Base-by-base conservation (phyloP, 306 rosid genomes). In the Acmispon strigosus region DNA sequence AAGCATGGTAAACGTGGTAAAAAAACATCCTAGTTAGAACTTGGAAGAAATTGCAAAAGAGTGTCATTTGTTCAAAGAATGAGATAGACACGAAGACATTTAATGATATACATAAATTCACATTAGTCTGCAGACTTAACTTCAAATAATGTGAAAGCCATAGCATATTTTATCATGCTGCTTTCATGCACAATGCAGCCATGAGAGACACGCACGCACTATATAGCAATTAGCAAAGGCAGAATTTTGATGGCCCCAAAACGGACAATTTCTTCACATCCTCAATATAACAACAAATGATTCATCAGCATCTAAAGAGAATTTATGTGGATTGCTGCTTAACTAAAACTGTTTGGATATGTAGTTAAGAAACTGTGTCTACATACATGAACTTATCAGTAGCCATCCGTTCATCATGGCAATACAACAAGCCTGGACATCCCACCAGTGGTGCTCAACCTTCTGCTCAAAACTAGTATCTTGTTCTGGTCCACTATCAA, bases 351-450 rank as follows among this genome's bases (percentile, higher is more conserved):
- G 43, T 29, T 62, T 15, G 20, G 36, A 75, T 39, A 63, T 18
- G 45, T 45, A 36, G 11, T 64, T 17, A 32, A 51, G 53, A 57
- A 70, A 19, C 29, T 47, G 20, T 56, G 13, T 62, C 14, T 58
- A 34, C 78, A 2, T 71, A 71, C 78, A 34, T 59, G 60, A 39
- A 18, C 47, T 51, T 14, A 59, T 73, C 41, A 10, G 76, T 9
- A 68, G 49, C 57, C 73, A 44, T 10, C 54, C 72, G 27, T 44
- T 49, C 37, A 42, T 48, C 72, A 52, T 15, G 49, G 70, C 36
- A 55, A 48, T 29, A 19, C 48, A 19, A 51, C 1, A 20, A 44
- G 53, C 66, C 41, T 6, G 15, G 39, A 57, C 18, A 32, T 20
- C 20, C 22, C 16, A 62, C 36, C 7, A 16, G 69, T 37, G 62